phyloP scores from a whole-genome alignment of 805 yeast species.

The Millerago galiae region DNA sequence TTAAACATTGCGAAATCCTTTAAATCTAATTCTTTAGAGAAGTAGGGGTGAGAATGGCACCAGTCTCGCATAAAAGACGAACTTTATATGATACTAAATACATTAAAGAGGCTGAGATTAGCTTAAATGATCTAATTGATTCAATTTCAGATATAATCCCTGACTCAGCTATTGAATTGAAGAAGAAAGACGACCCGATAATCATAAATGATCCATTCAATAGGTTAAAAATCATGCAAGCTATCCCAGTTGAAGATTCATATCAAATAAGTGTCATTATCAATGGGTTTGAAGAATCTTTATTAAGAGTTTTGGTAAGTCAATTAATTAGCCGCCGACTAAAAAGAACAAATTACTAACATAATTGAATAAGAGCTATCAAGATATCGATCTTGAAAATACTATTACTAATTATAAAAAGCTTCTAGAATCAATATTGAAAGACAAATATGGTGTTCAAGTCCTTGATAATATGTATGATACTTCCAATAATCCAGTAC shows the following conservation, averaged over 20 bases:
- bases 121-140: no score
- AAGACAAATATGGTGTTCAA: neutral
- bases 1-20: no score
- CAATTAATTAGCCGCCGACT: no score
- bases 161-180: no score
- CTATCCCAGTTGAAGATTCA: neutral
- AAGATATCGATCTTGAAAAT: neutral
- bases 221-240: neutral
- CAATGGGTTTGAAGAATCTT: neutral
- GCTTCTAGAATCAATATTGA: neutral
- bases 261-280: neutral
- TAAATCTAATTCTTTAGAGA: no score
- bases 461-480: neutral
- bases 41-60: no score
- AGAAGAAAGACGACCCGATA: neutral
- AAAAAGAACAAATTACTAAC: neutral
- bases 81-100: no score
- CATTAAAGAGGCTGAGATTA: no score
- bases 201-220: neutral
- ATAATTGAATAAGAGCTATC: neutral
- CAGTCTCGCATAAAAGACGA: no score
- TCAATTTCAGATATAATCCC: no score
- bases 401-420: neutral
- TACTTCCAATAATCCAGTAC: neutral
- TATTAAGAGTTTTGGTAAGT: neutral